Evolutionary conservation across 2,329 filamentous ascomycete genomes (phyloP), one percentile per base, ranked within the genome.

Genomic region (Arthrobotrys sphaeroides): DNA sequence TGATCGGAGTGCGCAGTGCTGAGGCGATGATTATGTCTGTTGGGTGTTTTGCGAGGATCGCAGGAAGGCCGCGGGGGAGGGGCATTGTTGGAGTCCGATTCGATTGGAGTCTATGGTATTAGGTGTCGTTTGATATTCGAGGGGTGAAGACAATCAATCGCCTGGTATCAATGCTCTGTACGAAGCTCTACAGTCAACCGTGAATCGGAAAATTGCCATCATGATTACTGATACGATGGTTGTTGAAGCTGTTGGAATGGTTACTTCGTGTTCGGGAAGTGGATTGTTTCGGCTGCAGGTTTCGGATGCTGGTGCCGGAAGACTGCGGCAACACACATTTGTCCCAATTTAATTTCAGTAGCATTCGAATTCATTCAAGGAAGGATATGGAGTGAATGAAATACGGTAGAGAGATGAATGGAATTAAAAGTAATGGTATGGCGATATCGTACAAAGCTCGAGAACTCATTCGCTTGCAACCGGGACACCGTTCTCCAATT

Each of bases 21-120:
- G 93, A 96, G 79, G 97, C 89, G 81, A 97, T 91, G 80, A 97
- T 92, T 43, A 93, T 88, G 84, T 97, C 94, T 78, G 89, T 88
- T 42, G 93, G 90, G 22, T 89, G 84, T 83, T 95, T 96, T 80
- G 89, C 84, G 74, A 97, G 89, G 79, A 97, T 89, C 80, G 90
- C 87, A 79, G 89, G 88, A 77, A 94, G 85, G 80, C 92, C 92
- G 49, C 70, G 77, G 26, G 60, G 73, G 40, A 77, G 51, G 36
- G 73, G 55, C 72, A 75, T 75, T 16, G 33, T 45, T n/a, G n/a
- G 51, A 5, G 16, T 24, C 59, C 28, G 33, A 13, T 43, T 55
- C 18, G 26, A 24, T 22, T 55, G 12, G 26, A 31, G 18, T 36
- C 22, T 28, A 64, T 20, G 26, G 42, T 38, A n/a, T n/a, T n/a